Evolutionary conservation across 2,329 filamentous ascomycete genomes (phyloP).

Genomic region (Sclerotinia glacialis): DNA sequence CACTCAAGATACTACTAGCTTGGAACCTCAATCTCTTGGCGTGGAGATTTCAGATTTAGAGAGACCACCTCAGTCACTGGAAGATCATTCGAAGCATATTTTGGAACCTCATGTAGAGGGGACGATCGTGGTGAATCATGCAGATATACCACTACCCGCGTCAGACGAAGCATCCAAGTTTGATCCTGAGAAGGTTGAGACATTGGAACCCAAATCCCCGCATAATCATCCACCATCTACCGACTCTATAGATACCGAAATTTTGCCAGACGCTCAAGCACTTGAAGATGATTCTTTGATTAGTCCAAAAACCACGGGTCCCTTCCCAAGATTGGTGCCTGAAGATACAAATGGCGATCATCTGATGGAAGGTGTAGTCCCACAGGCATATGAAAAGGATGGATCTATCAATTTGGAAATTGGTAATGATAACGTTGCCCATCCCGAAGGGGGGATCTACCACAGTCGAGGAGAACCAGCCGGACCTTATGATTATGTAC

Average conservation of each 20-base stretch:
- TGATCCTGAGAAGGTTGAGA: not conserved
- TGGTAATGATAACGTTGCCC: not conserved
- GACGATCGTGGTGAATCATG: too few relatives aligned
- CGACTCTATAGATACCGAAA: slow-evolving; percentile 2
- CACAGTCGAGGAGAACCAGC: not conserved
- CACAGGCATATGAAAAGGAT: not conserved
- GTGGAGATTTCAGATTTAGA: not conserved
- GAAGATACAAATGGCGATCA: slow-evolving; percentile 6
- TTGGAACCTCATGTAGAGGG: not conserved
- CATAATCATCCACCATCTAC: not conserved
- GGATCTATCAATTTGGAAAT: not conserved
- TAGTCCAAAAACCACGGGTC: not conserved
- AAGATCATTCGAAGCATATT: not conserved
- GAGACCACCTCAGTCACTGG: not conserved
- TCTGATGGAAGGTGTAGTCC: slow-evolving; percentile 7
- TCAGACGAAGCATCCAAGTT: not conserved
- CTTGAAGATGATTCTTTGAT: slow-evolving; percentile 12
- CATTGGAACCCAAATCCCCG: not conserved
- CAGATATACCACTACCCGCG: not conserved
- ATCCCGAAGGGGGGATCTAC: not conserved
- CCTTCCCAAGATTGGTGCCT: not conserved
- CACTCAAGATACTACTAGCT: not conserved
- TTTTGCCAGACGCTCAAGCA: slow-evolving; percentile 13
- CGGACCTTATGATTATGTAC: not conserved
- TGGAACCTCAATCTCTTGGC: not conserved